These are phyloP conservation scores for Zalaria sp. DNA, from an alignment of 2,329 filamentous ascomycete genomes.

Conservation along the genomic window DNA sequence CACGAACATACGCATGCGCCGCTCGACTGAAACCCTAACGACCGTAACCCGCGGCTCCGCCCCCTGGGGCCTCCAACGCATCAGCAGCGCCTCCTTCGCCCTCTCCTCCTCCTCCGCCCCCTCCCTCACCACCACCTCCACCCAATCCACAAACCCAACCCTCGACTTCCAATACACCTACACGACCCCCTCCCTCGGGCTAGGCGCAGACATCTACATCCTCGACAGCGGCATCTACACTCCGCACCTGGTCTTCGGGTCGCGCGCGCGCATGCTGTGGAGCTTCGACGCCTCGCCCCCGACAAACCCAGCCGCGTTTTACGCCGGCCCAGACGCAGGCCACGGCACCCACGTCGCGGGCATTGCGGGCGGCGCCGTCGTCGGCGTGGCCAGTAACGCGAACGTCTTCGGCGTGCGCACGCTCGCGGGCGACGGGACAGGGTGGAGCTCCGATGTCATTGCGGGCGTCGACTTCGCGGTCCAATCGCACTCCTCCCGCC, in stretches of 20 bases:
- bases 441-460: conserved; percentile 32
- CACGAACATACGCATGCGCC: too few species aligned
- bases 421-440: conserved; percentile 30
- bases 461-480: conserved; percentile 35
- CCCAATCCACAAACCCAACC: conserved; percentile 1
- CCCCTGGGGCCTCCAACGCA: conserved; percentile 33
- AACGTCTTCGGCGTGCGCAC: conserved; percentile 39
- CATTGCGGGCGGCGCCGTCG: conserved; percentile 27
- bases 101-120: conserved; percentile 5
- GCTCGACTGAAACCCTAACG: not conserved
- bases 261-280: conserved; percentile 27
- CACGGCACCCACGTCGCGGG: conserved; percentile 35
- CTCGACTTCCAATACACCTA: conserved; percentile 30
- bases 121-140: conserved; percentile 8
- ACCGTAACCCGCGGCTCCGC: conserved; percentile 17
- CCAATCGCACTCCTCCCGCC: conserved; percentile 19
- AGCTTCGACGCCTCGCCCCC: conserved; percentile 14
- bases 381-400: conserved; percentile 34
- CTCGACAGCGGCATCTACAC: conserved; percentile 35
- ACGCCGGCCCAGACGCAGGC: conserved; percentile 26
- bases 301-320: not conserved
- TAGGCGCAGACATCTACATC: conserved; percentile 34
- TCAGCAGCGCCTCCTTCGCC: conserved; percentile 20
- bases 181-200: conserved; percentile 19
- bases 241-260: conserved; percentile 30